Evolutionary conservation across 169 alveolate genomes (phyloP).

Genomic region (Babesia divergens): DNA sequence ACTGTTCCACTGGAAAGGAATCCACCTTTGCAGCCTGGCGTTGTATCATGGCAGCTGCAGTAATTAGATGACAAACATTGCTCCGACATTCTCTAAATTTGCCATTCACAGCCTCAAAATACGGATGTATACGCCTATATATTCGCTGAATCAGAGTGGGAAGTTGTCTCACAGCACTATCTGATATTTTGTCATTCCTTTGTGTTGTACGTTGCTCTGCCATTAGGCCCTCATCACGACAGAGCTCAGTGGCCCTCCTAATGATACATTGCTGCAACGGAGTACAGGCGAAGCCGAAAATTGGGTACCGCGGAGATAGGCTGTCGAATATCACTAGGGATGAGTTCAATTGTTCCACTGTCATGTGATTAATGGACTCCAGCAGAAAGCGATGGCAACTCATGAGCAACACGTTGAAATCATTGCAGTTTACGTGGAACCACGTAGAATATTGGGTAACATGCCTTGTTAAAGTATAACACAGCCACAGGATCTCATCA

Average conservation of each 20-base stretch:
- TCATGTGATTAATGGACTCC: slow-evolving; percentile 8
- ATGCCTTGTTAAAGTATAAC: slow-evolving; percentile 9
- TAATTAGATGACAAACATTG: slow-evolving; percentile 6
- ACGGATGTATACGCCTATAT: slow-evolving; percentile 25
- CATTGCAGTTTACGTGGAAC: slow-evolving; percentile 36
- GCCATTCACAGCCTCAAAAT: slow-evolving; percentile 20
- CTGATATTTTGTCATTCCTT: not conserved
- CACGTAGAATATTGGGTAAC: slow-evolving; percentile 18
- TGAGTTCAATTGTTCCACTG: slow-evolving; percentile 35
- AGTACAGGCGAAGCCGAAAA: not conserved
- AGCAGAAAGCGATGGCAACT: slow-evolving; percentile 25
- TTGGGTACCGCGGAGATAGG: slow-evolving; percentile 14
- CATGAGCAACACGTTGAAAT: slow-evolving; percentile 8
- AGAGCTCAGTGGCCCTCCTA: too few species aligned
- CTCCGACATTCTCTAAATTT: not conserved
- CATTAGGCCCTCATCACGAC: too few species aligned
- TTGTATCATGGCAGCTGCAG: slow-evolving; percentile 14
- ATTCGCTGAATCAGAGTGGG: slow-evolving; percentile 22
- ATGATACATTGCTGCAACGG: not conserved
- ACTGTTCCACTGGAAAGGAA: not conserved
- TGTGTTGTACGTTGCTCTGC: not conserved
- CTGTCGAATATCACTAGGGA: slow-evolving; percentile 4
- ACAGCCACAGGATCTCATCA: slow-evolving; percentile 22
- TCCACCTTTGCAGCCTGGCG: not conserved
- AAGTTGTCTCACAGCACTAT: not conserved